Evolutionary conservation across 768 basidiomycete species (phyloP), one percentile per base, ranked within the genome.

Genomic region (Suillus subalutaceus): DNA sequence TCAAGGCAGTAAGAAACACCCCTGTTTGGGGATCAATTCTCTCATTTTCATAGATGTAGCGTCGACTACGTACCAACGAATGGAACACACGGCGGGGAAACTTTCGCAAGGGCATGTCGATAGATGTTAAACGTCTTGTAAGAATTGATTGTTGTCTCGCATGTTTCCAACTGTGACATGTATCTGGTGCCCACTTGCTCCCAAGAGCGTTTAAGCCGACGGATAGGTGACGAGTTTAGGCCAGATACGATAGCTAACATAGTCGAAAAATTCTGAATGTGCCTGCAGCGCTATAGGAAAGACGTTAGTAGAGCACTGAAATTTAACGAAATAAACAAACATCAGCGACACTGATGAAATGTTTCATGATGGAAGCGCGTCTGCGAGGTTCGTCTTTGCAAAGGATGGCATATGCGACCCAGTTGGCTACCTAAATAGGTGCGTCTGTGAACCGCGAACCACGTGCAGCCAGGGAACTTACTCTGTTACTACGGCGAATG

Each of bases 101-200:
- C 82, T 20, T 77, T 79, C 48, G 86, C 84, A 56, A 91, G 75
- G 32, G 82, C 79, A 53, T 80, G 75, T 62, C 86, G 84, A 75
- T 89, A 90, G 62, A 82, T 86, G 65, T 85, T 84, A 78, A 89
- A 91, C 69, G 90, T 91, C 76, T 86, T 88, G 72, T 85, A 86
- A 40, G 88, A 85, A 70, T 88, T 84, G 70, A 91, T 82, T 50
- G 86, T 83, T 65, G 82, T 79, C 71, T 89, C 87, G 64, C 90
- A 81, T 32, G 81, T 77, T 26, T 82, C 81, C 66, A 90, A 77
- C 63, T 82, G 77, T 6, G 82, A 77, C 77, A 84, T 81, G 55
- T 83, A 75, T 68, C 81, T 84, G 38, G 81, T 77, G 68, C 70
- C 83, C 35, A 90, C 81, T 69, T 82, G 80, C 63, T 90, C 88